A percentile compares a stretch with the other conserved stretches of the same genome.
Evolutionary conservation across 2,329 filamentous ascomycete species (phyloP).

Genomic region (Zarea fungicola): DNA sequence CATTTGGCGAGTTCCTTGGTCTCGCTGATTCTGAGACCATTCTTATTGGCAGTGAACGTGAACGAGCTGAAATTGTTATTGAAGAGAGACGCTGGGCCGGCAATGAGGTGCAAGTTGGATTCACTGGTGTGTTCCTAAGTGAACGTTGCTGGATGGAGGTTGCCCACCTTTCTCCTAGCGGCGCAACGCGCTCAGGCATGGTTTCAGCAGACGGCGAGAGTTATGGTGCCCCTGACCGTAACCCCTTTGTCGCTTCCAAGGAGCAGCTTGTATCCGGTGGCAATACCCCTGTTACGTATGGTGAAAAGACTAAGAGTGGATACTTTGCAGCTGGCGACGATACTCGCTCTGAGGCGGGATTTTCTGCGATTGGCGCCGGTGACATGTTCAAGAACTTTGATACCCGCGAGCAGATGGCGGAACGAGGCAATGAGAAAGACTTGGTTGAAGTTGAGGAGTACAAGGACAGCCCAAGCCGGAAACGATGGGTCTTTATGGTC

Average conservation of each 20-base stretch:
- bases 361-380: constrained; percentile 82
- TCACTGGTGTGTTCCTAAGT: constrained; percentile 91
- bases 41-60: constrained; percentile 84
- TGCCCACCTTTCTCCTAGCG: constrained; percentile 63
- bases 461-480: constrained; percentile 70
- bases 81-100: constrained; percentile 88
- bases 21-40: constrained; percentile 78
- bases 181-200: constrained; percentile 32
- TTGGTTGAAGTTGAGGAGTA: constrained; percentile 87
- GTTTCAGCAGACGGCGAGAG: constrained; percentile 59
- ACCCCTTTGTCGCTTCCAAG: constrained; percentile 58
- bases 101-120: constrained; percentile 86
- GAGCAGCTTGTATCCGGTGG: constrained; percentile 51
- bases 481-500: constrained; percentile 84
- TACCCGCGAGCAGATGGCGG: constrained; percentile 88
- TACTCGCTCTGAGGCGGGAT: constrained; percentile 82
- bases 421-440: constrained; percentile 87
- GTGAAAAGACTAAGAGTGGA: constrained; percentile 69
- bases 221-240: constrained; percentile 38
- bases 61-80: constrained; percentile 86
- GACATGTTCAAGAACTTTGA: constrained; percentile 99
- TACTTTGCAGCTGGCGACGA: constrained; percentile 79
- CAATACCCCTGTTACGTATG: constrained; percentile 55
- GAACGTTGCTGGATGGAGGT: constrained; percentile 94
- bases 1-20: constrained; percentile 92